Conservation (phyloP, 2,329 filamentous ascomycete genomes). For the Neofusicoccum umdonicola region DNA sequence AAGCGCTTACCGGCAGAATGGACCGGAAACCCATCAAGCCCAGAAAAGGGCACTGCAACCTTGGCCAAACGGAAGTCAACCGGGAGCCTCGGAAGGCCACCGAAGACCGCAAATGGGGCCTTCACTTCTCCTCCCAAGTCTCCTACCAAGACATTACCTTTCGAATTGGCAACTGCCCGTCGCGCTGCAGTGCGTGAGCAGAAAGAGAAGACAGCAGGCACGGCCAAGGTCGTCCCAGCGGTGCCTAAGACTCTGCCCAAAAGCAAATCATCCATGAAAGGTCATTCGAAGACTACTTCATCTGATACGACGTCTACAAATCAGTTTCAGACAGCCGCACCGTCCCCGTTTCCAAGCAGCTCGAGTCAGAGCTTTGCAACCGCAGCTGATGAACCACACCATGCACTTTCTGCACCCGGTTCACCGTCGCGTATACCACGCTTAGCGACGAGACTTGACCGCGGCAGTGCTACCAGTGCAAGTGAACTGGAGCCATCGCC, state of each 20-base stretch:
- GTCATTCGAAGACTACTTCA: background rate
- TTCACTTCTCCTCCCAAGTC: background rate
- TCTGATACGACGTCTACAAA: background rate
- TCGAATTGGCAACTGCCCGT: slow-evolving; percentile 8
- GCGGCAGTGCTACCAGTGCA: background rate
- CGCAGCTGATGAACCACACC: background rate
- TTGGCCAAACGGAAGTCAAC: background rate
- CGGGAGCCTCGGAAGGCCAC: background rate
- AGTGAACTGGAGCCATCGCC: background rate
- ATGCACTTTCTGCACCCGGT: background rate
- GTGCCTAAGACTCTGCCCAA: background rate
- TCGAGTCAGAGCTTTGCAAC: background rate
- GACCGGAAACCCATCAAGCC: background rate
- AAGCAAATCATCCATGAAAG: background rate
- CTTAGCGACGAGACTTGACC: background rate
- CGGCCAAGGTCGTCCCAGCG: background rate
- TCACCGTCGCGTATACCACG: slow-evolving; percentile 5
- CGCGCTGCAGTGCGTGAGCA: slow-evolving; percentile 13
- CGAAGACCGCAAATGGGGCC: background rate
- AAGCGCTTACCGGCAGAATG: slow-evolving; percentile 9
- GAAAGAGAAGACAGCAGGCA: background rate
- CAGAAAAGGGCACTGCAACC: background rate
- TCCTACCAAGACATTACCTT: slow-evolving; percentile 7
- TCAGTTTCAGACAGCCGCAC: background rate
- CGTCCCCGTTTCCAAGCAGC: background rate